These are phyloP conservation scores for Hemisphaericaspora nanyangensis DNA, from an alignment of 805 yeast species.

Conservation along the genomic window DNA sequence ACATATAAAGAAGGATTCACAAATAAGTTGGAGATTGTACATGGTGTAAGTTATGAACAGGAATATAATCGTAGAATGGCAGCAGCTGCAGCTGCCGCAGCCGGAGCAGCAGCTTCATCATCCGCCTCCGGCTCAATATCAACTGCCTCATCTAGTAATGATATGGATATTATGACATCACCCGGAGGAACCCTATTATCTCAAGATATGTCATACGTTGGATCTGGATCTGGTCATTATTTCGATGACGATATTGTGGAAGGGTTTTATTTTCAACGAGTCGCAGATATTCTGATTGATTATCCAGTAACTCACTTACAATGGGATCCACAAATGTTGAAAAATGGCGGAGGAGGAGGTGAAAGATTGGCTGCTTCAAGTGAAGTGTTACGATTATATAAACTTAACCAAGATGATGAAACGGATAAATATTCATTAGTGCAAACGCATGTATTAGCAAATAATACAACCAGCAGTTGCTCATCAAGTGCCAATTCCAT, in stretches of 20 bases:
- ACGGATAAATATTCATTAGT: slow-evolving; percentile 34
- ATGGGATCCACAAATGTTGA: slow-evolving; percentile 62
- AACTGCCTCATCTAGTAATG: slow-evolving; percentile 10
- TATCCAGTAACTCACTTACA: slow-evolving; percentile 69
- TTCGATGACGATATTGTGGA: slow-evolving; percentile 12
- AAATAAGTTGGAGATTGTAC: slow-evolving; percentile 57
- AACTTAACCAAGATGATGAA: slow-evolving; percentile 44
- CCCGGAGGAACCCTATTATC: background rate
- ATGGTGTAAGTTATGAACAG: slow-evolving; percentile 24
- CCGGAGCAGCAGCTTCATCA: slow-evolving; percentile 1
- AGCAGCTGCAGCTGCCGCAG: background rate
- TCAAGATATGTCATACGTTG: slow-evolving; percentile 1
- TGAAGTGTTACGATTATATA: slow-evolving; percentile 68
- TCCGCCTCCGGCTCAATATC: background rate
- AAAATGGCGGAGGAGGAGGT: slow-evolving; percentile 14
- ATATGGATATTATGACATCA: slow-evolving; percentile 6
- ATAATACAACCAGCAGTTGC: slow-evolving; percentile 24
- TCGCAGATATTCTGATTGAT: slow-evolving; percentile 51
- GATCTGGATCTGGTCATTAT: background rate
- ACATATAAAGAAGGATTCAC: slow-evolving; percentile 75
- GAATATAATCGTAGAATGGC: slow-evolving; percentile 11
- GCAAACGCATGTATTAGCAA: slow-evolving; percentile 39
- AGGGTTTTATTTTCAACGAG: slow-evolving; percentile 42
- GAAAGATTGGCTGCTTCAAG: slow-evolving; percentile 64
- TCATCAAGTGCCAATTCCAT: slow-evolving; percentile 11